Percentiles rank a stretch among this genome's conserved stretches.
These are phyloP conservation scores for Eucalyptus pauciflora DNA, from an alignment of 345 rosid species.

Conservation along the genomic window DNA sequence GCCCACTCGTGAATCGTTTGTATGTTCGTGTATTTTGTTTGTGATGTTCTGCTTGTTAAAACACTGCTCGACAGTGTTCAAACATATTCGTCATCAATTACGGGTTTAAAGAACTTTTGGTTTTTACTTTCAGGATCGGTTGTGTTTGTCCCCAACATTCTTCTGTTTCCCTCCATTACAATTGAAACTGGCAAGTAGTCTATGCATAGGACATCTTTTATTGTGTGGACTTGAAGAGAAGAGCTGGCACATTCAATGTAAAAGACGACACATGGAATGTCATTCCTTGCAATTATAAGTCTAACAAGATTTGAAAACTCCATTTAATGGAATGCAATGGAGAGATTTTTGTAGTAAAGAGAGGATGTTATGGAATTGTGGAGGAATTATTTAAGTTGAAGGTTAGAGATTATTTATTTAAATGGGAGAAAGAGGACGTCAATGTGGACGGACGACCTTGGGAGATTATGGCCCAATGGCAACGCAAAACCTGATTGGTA, in stretches of 20 bases:
- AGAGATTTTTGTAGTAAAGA: not conserved
- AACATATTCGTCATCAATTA: not conserved
- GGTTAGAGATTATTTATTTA: not conserved
- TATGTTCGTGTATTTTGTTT: not conserved
- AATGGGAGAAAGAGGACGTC: not conserved
- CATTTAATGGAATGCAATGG: not conserved
- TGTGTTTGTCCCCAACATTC: too few relatives aligned
- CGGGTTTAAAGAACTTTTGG: not conserved
- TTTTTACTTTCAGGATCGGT: too few relatives aligned
- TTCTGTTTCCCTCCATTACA: too few relatives aligned
- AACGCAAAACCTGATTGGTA: not conserved
- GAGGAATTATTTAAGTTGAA: not conserved
- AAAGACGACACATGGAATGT: too few relatives aligned
- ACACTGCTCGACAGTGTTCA: not conserved
- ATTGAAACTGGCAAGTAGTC: too few relatives aligned
- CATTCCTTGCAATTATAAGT: too few relatives aligned
- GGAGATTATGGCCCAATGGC: not conserved
- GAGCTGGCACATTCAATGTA: too few relatives aligned
- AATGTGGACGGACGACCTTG: not conserved
- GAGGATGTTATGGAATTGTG: not conserved
- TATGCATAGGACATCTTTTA: too few relatives aligned
- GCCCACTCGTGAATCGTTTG: not conserved
- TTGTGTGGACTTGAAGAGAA: too few relatives aligned
- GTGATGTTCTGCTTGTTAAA: not conserved
- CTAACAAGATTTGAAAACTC: not conserved